Evolutionary conservation across 352 stramenopile species (phyloP), one percentile per base, ranked within the genome.

Genomic region (Pilasporangium apinafurcum): DNA sequence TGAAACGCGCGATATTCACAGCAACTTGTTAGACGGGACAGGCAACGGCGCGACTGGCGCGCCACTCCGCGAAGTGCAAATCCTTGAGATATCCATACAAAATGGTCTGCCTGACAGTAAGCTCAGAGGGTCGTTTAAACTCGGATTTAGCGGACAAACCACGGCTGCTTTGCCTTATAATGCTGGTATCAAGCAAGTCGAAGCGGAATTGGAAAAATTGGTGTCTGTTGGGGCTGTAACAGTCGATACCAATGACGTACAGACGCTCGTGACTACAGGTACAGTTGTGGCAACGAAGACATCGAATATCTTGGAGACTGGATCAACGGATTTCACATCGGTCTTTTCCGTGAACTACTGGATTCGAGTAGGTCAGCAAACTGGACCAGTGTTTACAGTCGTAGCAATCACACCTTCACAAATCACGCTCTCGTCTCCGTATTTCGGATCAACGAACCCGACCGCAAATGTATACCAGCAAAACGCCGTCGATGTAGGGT

Each of bases 351-450:
- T 86, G 25, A 87, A 83, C 10, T 89, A 98, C 51, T 98, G 92
- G 92, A 96, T 98, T 39, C 86, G 95, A 10, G 59, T 98, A 5
- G 83, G 69, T 9, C 78, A 86, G 27, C 48, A 41, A 17, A 65
- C 62, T 18, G 92, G 90, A 0, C 80, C 74, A 4, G 83, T 98
- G 14, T 98, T 96, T 52, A 83, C 81, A 0, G 77, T 96, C 16
- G 51, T 67, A 4, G 63, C 59, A 12, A 90, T 96, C 27, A 67
- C 64, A 9, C 28, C 61, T 2, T 66, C 71, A 10, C 58, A 48
- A 2, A 87, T 98, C 17, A 92, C 71, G 16, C 65, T 98, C 13
- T 97, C 91, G 9, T 83, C 68, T 1, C 76, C 83, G 24, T 98
- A 95, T 51, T 59, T 83, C 18, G 86, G 83, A 2, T 34, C 48